Base-by-base conservation (phyloP, 169 alveolate genomes). In the Theileria luwenshuni region DNA sequence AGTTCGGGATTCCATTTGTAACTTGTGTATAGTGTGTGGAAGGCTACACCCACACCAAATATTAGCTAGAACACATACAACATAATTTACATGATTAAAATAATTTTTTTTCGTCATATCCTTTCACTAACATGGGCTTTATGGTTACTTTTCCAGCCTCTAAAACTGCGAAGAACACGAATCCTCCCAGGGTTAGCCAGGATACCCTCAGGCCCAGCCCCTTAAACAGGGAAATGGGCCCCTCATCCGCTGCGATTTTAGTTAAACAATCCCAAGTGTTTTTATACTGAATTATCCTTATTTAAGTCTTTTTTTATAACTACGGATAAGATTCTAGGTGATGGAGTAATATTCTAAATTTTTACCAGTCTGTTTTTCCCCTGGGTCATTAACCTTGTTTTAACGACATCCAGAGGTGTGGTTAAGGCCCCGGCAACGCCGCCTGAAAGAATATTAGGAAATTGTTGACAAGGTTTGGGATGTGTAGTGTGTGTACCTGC, bases 371-470 rank as follows among this genome's bases (percentile, higher is more conserved):
- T 48, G 8, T 67, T 54, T 32, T 86, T 41, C 28, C 92, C 96
- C 84, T 97, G 96, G 8, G 98, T 95, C 88, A 96, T 94, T 73
- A 96, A 92, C 62, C 97, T 84, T 19, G 99, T 96, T 81, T 97
- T 97, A 47, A 96, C 89, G 63, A 96, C 98, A 77, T 97, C 99
- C 30, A 97, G 81, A 28, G 99, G 99, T 42, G 90, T 96, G 3
- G 99, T 95, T 42, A 95, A 75, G 54, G 92, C 83, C 10, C 98
- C 98, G 30, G 99, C 97, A n/a, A 94, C 60, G 27, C 97, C 98
- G 5, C 99, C 99, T 75, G 90, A 80, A 25, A 38, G 21, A 27
- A 48, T n/a, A 28, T 28, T 33, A 42, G 25, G 2, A 38, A 15
- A 25, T 56, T 38, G 10, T 38, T 38, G 17, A n/a, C n/a, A n/a